Base-by-base conservation (phyloP, 2,329 filamentous ascomycete genomes). In the Rhytidhysteron rufulum region DNA sequence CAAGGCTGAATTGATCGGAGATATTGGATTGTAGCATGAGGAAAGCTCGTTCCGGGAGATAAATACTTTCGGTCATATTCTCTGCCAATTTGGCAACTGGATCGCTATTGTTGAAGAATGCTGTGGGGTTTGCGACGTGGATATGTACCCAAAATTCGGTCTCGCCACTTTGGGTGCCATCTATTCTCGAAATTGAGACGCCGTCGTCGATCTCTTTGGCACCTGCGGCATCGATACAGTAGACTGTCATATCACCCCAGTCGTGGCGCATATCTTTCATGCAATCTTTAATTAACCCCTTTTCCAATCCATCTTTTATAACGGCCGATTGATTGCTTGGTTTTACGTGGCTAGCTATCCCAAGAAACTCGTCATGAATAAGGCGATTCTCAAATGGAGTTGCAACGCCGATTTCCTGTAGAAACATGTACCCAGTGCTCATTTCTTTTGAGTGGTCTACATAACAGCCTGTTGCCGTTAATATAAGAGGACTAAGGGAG, bases 131-230 rank as follows among this genome's bases (percentile, higher is more conserved):
- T 11, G 88, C 87, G 31, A 86, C 77, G 59, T 93, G 87, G 22
- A 88, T 66, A 55, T 89, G 86, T 21, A 91, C 70, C 87, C 87
- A 93, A 54, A 78, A 80, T 49, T 85, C 56, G 18, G 37, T 72
- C 58, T 27, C 24, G n/a, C n/a, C n/a, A n/a, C n/a, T n/a, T n/a
- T 16, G 72, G 45, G 63, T 63, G 15, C 62, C 68, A 4, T 70
- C 64, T 1, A 82, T 76, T 33, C 65, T 60, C 55, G 88, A 82
- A 6, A 93, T 56, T 1, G 86, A 91, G 7, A 94, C 66, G 1
- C 83, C 87, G 57, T 94, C 87, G 50, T 94, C 87, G 42, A 93
- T 85, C 51, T 91, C 81, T 20, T 75, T 69, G 0, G 88, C 85
- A 25, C 65, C 67, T 16, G 73, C 71, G 20, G 77, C 74, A 55